phyloP scores from a whole-genome alignment of 192 early-diverging fungal species.

The Rhizophlyctis rosea region DNA sequence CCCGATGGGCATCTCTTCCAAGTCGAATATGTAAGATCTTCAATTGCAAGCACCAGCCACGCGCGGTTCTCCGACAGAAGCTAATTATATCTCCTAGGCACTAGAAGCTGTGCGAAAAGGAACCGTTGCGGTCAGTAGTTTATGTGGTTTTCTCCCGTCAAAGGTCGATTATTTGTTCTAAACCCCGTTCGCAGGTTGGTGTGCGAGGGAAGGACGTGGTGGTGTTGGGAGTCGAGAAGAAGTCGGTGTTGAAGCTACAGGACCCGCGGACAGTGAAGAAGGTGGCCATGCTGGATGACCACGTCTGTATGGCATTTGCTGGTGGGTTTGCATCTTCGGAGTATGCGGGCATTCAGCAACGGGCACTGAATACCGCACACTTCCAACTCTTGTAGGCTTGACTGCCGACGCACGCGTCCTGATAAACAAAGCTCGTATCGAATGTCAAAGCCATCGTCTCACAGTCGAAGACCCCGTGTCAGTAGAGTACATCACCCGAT shows the following conservation, averaged over 20 bases:
- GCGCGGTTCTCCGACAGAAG: background rate
- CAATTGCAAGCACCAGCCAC: background rate
- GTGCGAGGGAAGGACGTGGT: slow-evolving; percentile 88
- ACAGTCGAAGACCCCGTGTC: slow-evolving; percentile 97
- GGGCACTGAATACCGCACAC: too few species aligned
- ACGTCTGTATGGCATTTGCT: slow-evolving; percentile 95
- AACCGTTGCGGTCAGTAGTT: slow-evolving; percentile 84
- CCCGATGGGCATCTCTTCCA: slow-evolving; percentile 99
- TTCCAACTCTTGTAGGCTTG: slow-evolving; percentile 71
- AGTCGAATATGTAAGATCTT: slow-evolving; percentile 81
- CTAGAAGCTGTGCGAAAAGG: slow-evolving; percentile 96
- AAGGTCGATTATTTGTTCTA: slow-evolving; percentile 18
- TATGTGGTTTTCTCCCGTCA: background rate
- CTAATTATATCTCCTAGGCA: slow-evolving; percentile 57
- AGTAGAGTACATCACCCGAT: slow-evolving; percentile 95
- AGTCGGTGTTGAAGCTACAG: slow-evolving; percentile 91
- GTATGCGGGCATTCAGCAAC: too few species aligned
- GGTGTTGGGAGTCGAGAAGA: slow-evolving; percentile 95
- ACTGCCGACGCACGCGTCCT: slow-evolving; percentile 94
- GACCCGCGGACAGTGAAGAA: slow-evolving; percentile 96
- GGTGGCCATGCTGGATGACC: slow-evolving; percentile 94
- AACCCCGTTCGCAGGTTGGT: slow-evolving; percentile 73
- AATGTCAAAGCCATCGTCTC: slow-evolving; percentile 96
- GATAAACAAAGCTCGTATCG: slow-evolving; percentile 93
- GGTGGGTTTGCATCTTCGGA: slow-evolving; percentile 63